These are phyloP conservation scores for Leccinum ochraceum DNA, from an alignment of 768 basidiomycete genomes.

Conservation along the genomic window DNA sequence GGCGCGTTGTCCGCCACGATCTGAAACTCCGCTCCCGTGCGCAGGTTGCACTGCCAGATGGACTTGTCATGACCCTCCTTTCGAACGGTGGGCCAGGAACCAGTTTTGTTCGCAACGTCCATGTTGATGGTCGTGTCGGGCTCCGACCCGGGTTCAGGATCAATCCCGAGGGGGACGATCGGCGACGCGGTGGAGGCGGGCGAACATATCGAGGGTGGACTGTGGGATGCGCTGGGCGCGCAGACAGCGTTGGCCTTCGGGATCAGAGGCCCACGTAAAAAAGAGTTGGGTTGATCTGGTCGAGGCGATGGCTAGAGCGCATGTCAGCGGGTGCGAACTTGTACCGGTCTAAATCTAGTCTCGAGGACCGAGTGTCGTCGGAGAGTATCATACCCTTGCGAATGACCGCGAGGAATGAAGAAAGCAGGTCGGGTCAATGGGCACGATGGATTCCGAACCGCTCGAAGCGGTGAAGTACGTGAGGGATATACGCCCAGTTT, in stretches of 20 bases:
- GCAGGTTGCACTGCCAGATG: slow-evolving; percentile 73
- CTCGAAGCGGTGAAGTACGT: slow-evolving; percentile 42
- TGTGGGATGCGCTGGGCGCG: slow-evolving; percentile 26
- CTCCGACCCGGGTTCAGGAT: slow-evolving; percentile 41
- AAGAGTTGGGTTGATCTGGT: slow-evolving; percentile 55
- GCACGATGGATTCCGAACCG: slow-evolving; percentile 48
- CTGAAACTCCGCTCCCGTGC: slow-evolving; percentile 90
- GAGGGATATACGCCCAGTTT: slow-evolving; percentile 38
- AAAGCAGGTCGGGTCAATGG: slow-evolving; percentile 44
- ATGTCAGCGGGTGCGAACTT: slow-evolving; percentile 34
- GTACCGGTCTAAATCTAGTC: slow-evolving; percentile 48
- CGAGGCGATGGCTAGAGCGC: slow-evolving; percentile 33
- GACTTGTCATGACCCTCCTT: slow-evolving; percentile 47
- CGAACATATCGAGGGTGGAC: slow-evolving; percentile 41
- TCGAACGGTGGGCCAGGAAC: slow-evolving; percentile 29
- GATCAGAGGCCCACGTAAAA: slow-evolving; percentile 54
- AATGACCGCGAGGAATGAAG: slow-evolving; percentile 42
- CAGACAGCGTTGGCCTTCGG: slow-evolving; percentile 28
- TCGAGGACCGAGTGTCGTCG: slow-evolving; percentile 18
- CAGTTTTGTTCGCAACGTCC: slow-evolving; percentile 24
- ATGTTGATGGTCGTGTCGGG: slow-evolving; percentile 38
- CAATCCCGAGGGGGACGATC: slow-evolving; percentile 73
- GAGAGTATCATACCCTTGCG: slow-evolving; percentile 30
- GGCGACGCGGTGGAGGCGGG: slow-evolving; percentile 39
- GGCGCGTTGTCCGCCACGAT: slow-evolving; percentile 57